Percentiles rank a stretch among this genome's conserved stretches.
Conservation (phyloP, 257 asterid species). For the Gynochthodes officinalis region DNA sequence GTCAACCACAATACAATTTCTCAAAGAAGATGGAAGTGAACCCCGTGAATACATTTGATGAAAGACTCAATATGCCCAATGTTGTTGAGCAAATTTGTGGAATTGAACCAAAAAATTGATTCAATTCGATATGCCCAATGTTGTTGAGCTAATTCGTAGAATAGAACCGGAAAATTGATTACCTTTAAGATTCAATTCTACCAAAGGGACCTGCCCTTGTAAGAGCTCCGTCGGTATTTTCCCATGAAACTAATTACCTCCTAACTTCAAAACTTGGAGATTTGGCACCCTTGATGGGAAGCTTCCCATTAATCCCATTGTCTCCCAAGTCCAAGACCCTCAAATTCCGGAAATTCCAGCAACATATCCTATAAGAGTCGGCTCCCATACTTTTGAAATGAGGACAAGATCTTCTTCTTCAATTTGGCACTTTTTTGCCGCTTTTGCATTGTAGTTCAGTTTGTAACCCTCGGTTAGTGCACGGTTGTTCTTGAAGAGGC, state of each 20-base stretch:
- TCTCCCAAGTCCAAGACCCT: slow-evolving; percentile 63
- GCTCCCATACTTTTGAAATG: too few relatives aligned
- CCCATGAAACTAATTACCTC: slow-evolving; percentile 62
- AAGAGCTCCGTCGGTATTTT: slow-evolving; percentile 56
- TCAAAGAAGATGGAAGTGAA: slow-evolving; percentile 56
- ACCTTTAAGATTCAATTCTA: slow-evolving; percentile 71
- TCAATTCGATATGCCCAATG: too few relatives aligned
- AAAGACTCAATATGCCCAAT: slow-evolving; percentile 60
- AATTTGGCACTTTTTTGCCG: too few relatives aligned
- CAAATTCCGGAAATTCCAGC: slow-evolving; percentile 70
- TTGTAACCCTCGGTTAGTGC: too few relatives aligned
- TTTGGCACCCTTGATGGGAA: slow-evolving; percentile 61
- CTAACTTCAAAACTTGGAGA: slow-evolving; percentile 57
- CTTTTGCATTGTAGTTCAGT: too few relatives aligned
- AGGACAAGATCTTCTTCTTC: too few relatives aligned
- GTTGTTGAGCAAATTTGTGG: slow-evolving; percentile 62
- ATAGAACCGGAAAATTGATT: slow-evolving; percentile 75
- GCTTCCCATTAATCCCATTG: slow-evolving; percentile 57
- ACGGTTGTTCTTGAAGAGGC: too few relatives aligned
- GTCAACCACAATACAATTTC: slow-evolving; percentile 62
- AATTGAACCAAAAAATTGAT: too few relatives aligned
- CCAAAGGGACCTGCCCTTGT: slow-evolving; percentile 60
- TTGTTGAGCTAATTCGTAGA: too few relatives aligned
- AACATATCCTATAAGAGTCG: too few relatives aligned
- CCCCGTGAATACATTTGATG: slow-evolving; percentile 73